Conservation (phyloP, 2,329 filamentous ascomycete species). For the Arthrobotrys megalospora region DNA sequence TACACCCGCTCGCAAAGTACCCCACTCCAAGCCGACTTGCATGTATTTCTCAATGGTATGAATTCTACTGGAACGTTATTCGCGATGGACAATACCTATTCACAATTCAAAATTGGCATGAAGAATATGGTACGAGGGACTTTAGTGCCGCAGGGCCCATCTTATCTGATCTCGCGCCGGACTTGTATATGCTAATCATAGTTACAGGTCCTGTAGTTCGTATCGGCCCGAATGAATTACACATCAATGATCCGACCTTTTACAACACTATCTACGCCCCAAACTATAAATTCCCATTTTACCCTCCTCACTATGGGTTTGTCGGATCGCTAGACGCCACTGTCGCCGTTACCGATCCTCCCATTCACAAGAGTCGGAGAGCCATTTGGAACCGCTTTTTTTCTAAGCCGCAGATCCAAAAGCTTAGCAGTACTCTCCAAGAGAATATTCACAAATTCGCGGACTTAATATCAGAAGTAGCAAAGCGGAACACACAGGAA, state of each 20-base stretch:
- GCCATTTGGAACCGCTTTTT: not conserved
- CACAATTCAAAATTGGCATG: conserved; percentile 24
- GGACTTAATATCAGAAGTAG: not conserved
- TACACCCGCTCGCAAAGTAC: conserved; percentile 20
- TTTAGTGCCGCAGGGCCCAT: not conserved
- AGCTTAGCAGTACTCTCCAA: conserved; percentile 1
- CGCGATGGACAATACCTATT: not conserved
- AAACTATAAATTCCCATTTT: conserved; percentile 19
- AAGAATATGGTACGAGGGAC: conserved; percentile 4
- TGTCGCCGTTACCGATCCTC: not conserved
- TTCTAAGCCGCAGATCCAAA: not conserved
- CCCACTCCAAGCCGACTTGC: conserved; percentile 15
- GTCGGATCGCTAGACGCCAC: not conserved
- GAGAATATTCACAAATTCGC: conserved; percentile 6
- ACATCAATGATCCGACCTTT: conserved; percentile 32
- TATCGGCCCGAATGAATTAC: conserved; percentile 33
- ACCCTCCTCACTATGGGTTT: not conserved
- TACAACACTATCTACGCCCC: conserved; percentile 7
- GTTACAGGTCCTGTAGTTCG: conserved; percentile 24
- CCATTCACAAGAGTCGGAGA: conserved; percentile 2
- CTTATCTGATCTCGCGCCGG: not conserved
- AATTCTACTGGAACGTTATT: conserved; percentile 26
- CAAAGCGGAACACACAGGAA: not conserved
- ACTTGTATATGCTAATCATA: not conserved
- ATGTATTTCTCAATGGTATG: conserved; percentile 8